Conservation (phyloP, 768 basidiomycete genomes). For the Calvatia gigantea region DNA sequence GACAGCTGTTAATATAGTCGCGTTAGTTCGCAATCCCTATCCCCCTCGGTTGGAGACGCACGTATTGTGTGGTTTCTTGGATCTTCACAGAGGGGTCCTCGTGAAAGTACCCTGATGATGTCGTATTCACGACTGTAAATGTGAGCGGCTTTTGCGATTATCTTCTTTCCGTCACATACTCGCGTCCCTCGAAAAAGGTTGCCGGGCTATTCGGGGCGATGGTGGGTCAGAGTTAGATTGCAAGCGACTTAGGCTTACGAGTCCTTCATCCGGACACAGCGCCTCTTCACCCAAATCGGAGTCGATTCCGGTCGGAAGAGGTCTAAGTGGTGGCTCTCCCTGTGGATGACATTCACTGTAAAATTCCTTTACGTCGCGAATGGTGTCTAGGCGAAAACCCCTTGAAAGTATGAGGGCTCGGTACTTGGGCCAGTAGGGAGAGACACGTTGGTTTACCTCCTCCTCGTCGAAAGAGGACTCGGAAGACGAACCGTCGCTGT, state of each 20-base stretch:
- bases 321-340: constrained; percentile 25
- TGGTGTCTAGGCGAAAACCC: constrained; percentile 67
- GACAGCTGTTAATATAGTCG: constrained; percentile 42
- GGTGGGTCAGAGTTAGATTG: constrained; percentile 10
- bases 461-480: constrained; percentile 55
- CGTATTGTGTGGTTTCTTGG: constrained; percentile 78
- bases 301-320: constrained; percentile 25
- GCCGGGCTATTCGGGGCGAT: constrained; percentile 47
- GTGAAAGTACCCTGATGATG: constrained; percentile 53
- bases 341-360: constrained; percentile 29
- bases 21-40: neutral
- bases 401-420: constrained; percentile 39
- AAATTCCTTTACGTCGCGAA: constrained; percentile 58
- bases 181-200: constrained; percentile 68
- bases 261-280: constrained; percentile 67
- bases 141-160: constrained; percentile 71
- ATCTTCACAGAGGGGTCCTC: constrained; percentile 47
- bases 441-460: constrained; percentile 54
- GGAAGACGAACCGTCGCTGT: constrained; percentile 38
- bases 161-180: constrained; percentile 43
- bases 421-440: constrained; percentile 62
- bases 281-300: constrained; percentile 46
- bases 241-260: constrained; percentile 43
- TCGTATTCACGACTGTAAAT: constrained; percentile 58
- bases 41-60: constrained; percentile 31